Base-by-base conservation (phyloP, 2,329 filamentous ascomycete species). In the Seiridium cupressi region DNA sequence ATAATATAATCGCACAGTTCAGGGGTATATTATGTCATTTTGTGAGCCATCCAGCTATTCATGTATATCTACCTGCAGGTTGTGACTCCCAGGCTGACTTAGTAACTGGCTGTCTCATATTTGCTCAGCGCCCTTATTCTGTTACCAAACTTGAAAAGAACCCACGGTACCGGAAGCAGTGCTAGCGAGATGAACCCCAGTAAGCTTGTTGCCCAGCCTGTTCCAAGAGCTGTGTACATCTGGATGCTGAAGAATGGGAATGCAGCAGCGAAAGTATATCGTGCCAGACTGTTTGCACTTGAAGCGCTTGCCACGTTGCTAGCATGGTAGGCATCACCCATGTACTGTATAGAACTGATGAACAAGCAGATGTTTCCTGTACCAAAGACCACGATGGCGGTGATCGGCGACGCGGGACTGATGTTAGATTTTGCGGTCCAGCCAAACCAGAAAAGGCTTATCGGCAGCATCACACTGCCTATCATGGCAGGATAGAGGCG, bases 211-310 rank as follows among this genome's bases (percentile, higher is more conserved):
- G 80, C 80, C 80, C 81, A 83, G 13, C 68, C 66, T 4, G 80
- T 77, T 0, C 79, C 79, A 10, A 83, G 66, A 3, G 65, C 71
- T 5, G 70, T 59, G 48, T 79, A 82, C 77, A 82, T 84, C 61
- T 86, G 83, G 1, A 88, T 72, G 0, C 84, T 82, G 63, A 89
- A 89, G 0, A 89, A 69, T 0, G 86, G 86, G 58, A 89, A 89
- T 0, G 77, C 81, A 1, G 79, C 82, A 0, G 82, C 83, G 6
- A 88, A 76, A 0, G 71, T 70, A 62, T 88, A 89, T 32, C 86
- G 73, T 1, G 82, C 74, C 9, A 89, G 73, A 1, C 81, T 80
- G 62, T 88, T 89, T 1, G 87, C 86, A 5, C 82, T 84, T 54
- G 83, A 74, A 0, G 84, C 84, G 60, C 81, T 86, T 0, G 86